Conservation (phyloP, 1,284 basidiomycete genomes). For the Tausonia pullulans region DNA sequence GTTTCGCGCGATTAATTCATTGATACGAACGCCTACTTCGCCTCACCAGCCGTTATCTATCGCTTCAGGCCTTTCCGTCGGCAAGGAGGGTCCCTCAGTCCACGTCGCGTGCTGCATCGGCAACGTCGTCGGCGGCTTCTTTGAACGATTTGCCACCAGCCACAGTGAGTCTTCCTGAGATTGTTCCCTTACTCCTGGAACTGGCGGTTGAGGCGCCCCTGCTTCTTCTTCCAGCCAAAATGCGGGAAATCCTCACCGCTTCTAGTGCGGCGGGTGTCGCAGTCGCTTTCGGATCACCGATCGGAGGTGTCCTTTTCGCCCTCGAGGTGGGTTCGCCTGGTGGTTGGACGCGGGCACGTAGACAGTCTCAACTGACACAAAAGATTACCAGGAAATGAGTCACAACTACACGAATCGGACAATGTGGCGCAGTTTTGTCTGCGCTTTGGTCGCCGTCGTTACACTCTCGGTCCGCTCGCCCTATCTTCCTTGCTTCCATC, state of each 20-base stretch:
- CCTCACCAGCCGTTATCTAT: conserved; percentile 79
- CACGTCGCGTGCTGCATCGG: conserved; percentile 95
- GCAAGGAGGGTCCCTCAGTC: conserved; percentile 97
- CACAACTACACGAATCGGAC: conserved; percentile 92
- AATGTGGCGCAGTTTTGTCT: conserved; percentile 97
- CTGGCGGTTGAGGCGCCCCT: neutral
- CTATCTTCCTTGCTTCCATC: conserved; percentile 4
- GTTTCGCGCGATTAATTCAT: neutral
- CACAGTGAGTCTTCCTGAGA: conserved; percentile 50
- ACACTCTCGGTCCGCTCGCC: conserved; percentile 66
- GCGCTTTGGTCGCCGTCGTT: conserved; percentile 91
- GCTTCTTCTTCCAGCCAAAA: conserved; percentile 54
- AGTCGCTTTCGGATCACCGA: conserved; percentile 93
- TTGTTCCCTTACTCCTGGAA: neutral
- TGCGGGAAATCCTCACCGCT: conserved; percentile 89
- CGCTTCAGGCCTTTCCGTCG: conserved; percentile 91
- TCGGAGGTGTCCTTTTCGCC: conserved; percentile 89
- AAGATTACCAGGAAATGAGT: conserved; percentile 76
- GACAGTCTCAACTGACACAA: too few relatives aligned
- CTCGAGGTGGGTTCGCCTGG: conserved; percentile 39
- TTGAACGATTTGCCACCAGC: conserved; percentile 71
- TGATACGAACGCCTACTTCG: neutral
- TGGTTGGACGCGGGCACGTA: neutral
- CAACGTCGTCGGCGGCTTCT: conserved; percentile 69
- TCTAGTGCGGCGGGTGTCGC: conserved; percentile 95